phyloP scores from a whole-genome alignment of 257 asterid species.

The Solanum etuberosum region DNA sequence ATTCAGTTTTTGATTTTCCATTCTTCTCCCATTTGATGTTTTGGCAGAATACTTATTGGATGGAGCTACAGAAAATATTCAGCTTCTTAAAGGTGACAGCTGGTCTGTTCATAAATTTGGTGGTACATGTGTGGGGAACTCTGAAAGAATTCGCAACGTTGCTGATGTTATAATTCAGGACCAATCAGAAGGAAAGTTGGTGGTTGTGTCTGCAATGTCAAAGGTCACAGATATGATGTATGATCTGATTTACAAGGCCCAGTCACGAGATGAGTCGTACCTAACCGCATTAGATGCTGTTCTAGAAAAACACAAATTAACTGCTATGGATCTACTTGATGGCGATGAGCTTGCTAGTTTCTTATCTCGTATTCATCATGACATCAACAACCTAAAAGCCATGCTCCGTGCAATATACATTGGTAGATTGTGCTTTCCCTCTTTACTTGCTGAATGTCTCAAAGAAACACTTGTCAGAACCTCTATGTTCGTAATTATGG shows the following conservation, averaged over 20 bases:
- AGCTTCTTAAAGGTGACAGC: slow-evolving; percentile 67
- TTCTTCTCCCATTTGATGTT: neutral
- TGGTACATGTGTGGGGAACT: slow-evolving; percentile 90
- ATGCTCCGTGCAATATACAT: slow-evolving; percentile 85
- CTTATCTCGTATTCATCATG: slow-evolving; percentile 56
- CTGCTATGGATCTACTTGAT: slow-evolving; percentile 71
- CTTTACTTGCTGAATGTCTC: neutral
- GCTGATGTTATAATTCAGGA: slow-evolving; percentile 69
- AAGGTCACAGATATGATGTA: slow-evolving; percentile 99
- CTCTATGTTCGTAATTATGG: neutral
- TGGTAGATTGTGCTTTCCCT: neutral
- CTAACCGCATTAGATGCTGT: slow-evolving; percentile 56
- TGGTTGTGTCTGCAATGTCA: slow-evolving; percentile 94
- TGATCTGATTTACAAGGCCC: slow-evolving; percentile 76
- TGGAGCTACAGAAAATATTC: slow-evolving; percentile 38
- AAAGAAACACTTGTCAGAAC: neutral
- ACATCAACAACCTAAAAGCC: slow-evolving; percentile 73
- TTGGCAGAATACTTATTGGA: slow-evolving; percentile 35
- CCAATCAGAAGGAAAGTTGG: slow-evolving; percentile 68
- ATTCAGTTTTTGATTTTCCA: neutral
- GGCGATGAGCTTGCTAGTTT: slow-evolving; percentile 71
- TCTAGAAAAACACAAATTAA: slow-evolving; percentile 66
- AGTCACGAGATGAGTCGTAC: slow-evolving; percentile 67
- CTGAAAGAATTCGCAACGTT: slow-evolving; percentile 78
- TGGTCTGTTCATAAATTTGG: slow-evolving; percentile 99